These are phyloP conservation scores for Ceratonia siliqua DNA, from an alignment of 306 rosid genomes.

Conservation along the genomic window DNA sequence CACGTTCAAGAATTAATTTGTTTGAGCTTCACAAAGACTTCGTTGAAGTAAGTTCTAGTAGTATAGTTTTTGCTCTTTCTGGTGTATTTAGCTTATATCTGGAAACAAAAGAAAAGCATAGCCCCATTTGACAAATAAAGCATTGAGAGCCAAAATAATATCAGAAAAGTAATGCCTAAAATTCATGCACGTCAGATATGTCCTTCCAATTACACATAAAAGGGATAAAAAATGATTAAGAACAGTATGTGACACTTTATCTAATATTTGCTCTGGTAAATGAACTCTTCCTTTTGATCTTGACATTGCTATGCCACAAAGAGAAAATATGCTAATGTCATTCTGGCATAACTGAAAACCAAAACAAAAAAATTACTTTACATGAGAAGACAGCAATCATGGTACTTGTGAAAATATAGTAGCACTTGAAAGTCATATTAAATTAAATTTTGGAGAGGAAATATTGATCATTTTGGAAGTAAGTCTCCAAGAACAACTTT, in stretches of 20 bases:
- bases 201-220: not conserved
- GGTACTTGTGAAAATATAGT: not conserved
- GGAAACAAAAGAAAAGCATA: not conserved
- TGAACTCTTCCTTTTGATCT: not conserved
- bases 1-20: not conserved
- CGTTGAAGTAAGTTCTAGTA: not conserved
- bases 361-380: not conserved
- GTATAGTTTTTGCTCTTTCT: not conserved
- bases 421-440: slow-evolving; percentile 1
- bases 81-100: not conserved
- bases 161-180: not conserved
- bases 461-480: slow-evolving; percentile 7
- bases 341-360: not conserved
- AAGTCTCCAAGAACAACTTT: not conserved
- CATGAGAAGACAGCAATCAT: not conserved
- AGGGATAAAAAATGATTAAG: not conserved
- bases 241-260: not conserved
- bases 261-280: not conserved
- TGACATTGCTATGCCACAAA: not conserved
- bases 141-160: not conserved
- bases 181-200: not conserved
- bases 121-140: not conserved
- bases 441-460: not conserved
- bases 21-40: not conserved
- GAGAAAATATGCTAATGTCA: not conserved